Evolutionary conservation across 331 rosid species (phyloP), one percentile per base, ranked within the genome.

Genomic region (Quercus tomentella): DNA sequence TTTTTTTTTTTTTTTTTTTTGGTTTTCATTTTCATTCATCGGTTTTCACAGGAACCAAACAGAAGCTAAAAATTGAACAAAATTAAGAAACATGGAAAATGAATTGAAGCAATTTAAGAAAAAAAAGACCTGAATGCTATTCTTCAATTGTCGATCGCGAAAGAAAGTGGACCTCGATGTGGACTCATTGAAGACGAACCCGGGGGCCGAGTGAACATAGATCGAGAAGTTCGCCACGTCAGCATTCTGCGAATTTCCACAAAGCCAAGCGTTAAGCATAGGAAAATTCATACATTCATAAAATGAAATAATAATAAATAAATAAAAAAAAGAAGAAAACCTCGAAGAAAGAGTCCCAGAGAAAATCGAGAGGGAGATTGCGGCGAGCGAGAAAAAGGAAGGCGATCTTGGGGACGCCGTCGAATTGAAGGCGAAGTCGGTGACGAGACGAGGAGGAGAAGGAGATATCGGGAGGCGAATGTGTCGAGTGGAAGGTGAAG

Each of bases 331-430:
- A 12, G 0, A 37, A 7, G 7, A 17, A 30, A 75, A 94, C 98
- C 98, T 96, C 89, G 57, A 96, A 91, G 88, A 96, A 96, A 58
- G 84, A 43, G 30, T 70, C 98, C 99, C 98, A 96, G 41, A 96
- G 94, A 77, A 96, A 96, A 88, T 93, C 99, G 51, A 96, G 97
- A 14, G 99, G 98, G 22, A 96, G 84, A 73, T 82, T 78, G 5
- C 86, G 94, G 62, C 99, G 98, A 66, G 82, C 91, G 80, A 96
- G 97, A 73, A 93, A 96, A 18, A 96, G 80, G 68, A 93, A 96
- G 11, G 99, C 97, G 82, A 93, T 82, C 92, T 89, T 96, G 33
- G 99, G 90, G 76, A 86, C 84, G 9, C 98, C 97, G 0, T 71
- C 1, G 54, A 49, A 49, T 41, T 0, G 79, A 87, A 87, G 72